phyloP scores from a whole-genome alignment of 2,329 filamentous ascomycete species.

The Amylocarpus encephaloides region DNA sequence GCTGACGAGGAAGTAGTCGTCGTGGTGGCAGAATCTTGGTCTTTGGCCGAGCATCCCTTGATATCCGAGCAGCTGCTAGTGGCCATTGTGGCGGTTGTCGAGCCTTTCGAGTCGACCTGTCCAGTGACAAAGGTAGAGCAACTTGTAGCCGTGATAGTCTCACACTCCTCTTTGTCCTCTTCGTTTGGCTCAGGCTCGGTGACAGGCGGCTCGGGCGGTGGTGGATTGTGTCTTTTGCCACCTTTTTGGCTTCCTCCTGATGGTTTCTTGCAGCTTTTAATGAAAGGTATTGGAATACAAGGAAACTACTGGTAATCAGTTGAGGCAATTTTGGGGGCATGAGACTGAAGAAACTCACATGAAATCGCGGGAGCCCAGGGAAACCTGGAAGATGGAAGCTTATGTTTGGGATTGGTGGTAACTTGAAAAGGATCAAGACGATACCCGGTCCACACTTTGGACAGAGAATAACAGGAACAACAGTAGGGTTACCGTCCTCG shows the following conservation, averaged over 20 bases:
- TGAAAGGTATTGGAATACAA: conserved; percentile 1
- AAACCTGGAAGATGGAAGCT: conserved; percentile 1
- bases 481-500: not conserved
- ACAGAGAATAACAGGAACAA: not conserved
- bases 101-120: not conserved
- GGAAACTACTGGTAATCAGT: not conserved
- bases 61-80: not conserved
- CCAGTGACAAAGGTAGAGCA: conserved; percentile 1
- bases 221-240: not conserved
- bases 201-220: not conserved
- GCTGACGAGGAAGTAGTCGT: not conserved
- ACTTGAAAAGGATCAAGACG: not conserved
- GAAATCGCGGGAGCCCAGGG: not conserved
- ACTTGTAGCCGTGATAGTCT: not conserved
- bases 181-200: not conserved
- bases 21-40: not conserved
- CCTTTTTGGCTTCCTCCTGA: not conserved
- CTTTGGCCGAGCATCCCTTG: not conserved
- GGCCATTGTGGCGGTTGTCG: not conserved
- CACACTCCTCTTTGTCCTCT: conserved; percentile 1
- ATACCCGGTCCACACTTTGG: not conserved
- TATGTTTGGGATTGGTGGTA: conserved; percentile 2
- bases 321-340: not conserved
- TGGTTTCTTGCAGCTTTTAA: conserved; percentile 2
- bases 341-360: not conserved